Base-by-base conservation (phyloP, 495 filamentous ascomycete species). In the Tricharina praecox region DNA sequence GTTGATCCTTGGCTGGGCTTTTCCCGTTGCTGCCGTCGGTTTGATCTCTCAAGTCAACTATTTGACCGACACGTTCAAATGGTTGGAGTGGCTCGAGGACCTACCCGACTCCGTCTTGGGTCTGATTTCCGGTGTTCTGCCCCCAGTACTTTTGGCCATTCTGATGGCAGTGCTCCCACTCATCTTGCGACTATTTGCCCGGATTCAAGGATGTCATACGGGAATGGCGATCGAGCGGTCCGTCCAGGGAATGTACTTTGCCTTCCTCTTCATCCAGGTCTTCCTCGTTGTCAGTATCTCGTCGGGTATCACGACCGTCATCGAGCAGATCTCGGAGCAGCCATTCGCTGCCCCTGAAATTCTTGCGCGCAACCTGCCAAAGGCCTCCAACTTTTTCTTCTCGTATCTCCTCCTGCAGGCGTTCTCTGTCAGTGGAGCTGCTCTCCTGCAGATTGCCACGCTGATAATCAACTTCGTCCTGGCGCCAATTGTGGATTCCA, bases 321-420 rank as follows among this genome's bases (percentile, higher is more conserved):
- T 94, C 41, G 61, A 77, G 33, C 63, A 73, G 5, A 63, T 86
- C 5, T 61, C 75, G n/a, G 66, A 74, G 10, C 65, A 85, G 49
- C 58, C 65, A 23, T 62, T 67, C 26, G 59, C 60, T n/a, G 73
- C 83, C 35, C 76, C 85, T 0, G 60, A 75, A 20, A 67, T 84
- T n/a, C 63, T 97, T 45, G 90, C 88, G 1, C 59, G 68, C 23
- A 88, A 88, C 53, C 70, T 97, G 30, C 90, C 90, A 32, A 80
- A 78, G 63, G 83, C 87, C 1, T 79, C 83, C 51, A 93, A 95
- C 60, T 96, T 94, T 64, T 97, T 96, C 68, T 96, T 95, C 68
- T 85, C 83, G 3, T 97, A 97, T 68, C 85, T 97, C 77, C 77
- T 96, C 61, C 75, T 97, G 16, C 92, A 95, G 59, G 84, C 86